Evolutionary conservation across 352 stramenopile species (phyloP).

Genomic region (Pelagophyceae sp.): DNA sequence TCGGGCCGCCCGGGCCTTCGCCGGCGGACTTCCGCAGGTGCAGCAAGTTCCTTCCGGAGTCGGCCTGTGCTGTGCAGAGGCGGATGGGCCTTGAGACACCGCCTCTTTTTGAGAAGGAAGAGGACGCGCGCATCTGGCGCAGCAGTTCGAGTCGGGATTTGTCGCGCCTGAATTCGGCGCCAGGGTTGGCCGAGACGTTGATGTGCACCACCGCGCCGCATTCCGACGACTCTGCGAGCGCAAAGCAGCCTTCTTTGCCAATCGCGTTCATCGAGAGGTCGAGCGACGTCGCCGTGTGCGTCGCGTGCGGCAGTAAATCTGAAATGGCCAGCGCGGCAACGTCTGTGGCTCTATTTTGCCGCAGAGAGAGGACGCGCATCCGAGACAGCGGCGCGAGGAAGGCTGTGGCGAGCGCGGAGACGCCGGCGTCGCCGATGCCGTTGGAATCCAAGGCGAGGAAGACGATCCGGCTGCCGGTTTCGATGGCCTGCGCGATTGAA

Average conservation of each 20-base stretch:
- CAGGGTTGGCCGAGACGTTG: not conserved
- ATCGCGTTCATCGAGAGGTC: not conserved
- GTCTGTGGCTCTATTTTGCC: not conserved
- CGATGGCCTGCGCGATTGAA: not conserved
- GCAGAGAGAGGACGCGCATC: not conserved
- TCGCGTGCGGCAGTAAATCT: not conserved
- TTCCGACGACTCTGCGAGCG: not conserved
- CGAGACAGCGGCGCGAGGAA: not conserved
- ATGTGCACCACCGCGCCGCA: not conserved
- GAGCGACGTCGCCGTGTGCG: not conserved
- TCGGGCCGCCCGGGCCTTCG: not conserved
- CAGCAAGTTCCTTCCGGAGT: not conserved
- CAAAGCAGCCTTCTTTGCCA: not conserved
- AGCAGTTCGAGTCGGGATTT: too few relatives aligned
- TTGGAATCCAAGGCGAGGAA: not conserved
- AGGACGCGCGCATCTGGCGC: too few relatives aligned
- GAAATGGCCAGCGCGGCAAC: not conserved
- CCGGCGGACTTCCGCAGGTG: not conserved
- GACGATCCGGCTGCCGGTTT: not conserved
- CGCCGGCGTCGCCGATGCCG: slow-evolving; percentile 1
- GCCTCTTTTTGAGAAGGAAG: too few relatives aligned
- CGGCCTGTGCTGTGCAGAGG: not conserved
- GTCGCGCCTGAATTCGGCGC: not conserved
- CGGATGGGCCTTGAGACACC: slow-evolving; percentile 2
- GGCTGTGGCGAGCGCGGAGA: not conserved